Conservation (phyloP, 257 asterid species). For the Penstemon barbatus region DNA sequence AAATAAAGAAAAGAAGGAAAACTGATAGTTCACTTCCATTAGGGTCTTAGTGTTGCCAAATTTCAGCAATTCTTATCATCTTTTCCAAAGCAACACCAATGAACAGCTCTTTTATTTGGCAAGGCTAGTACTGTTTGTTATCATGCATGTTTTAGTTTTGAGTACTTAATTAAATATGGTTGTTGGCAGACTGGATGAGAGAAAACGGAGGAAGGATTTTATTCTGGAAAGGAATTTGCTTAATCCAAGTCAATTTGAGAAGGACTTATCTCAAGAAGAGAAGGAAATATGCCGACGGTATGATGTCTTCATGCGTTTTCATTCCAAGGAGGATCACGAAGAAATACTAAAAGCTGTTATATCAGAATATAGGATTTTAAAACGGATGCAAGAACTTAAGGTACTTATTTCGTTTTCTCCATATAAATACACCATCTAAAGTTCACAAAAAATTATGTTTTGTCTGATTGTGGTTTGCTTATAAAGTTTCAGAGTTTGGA, state of each 20-base stretch:
- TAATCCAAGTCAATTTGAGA: slow-evolving; percentile 53
- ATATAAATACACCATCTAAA: not conserved
- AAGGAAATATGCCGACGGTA: slow-evolving; percentile 58
- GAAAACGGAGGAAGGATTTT: slow-evolving; percentile 80
- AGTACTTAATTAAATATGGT: slow-evolving; percentile 14
- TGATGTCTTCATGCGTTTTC: slow-evolving; percentile 76
- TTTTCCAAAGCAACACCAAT: not conserved
- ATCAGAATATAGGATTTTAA: slow-evolving; percentile 55
- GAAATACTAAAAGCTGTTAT: slow-evolving; percentile 58
- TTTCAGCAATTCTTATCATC: not conserved
- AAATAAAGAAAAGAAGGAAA: too few relatives aligned
- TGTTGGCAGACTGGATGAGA: slow-evolving; percentile 77
- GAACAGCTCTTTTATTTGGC: not conserved
- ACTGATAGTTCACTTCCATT: slow-evolving; percentile 1
- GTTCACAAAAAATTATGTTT: not conserved
- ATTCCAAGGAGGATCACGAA: slow-evolving; percentile 69
- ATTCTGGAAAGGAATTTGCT: slow-evolving; percentile 71
- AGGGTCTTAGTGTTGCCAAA: slow-evolving; percentile 12
- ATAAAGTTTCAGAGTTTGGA: not conserved
- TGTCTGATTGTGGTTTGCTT: slow-evolving; percentile 1
- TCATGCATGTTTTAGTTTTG: not conserved
- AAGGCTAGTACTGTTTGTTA: not conserved
- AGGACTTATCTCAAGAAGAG: slow-evolving; percentile 62
- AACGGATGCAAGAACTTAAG: slow-evolving; percentile 72
- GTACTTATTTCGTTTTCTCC: slow-evolving; percentile 31